These are phyloP conservation scores for Trifolium pratense DNA, from an alignment of 306 rosid genomes.

Conservation along the genomic window DNA sequence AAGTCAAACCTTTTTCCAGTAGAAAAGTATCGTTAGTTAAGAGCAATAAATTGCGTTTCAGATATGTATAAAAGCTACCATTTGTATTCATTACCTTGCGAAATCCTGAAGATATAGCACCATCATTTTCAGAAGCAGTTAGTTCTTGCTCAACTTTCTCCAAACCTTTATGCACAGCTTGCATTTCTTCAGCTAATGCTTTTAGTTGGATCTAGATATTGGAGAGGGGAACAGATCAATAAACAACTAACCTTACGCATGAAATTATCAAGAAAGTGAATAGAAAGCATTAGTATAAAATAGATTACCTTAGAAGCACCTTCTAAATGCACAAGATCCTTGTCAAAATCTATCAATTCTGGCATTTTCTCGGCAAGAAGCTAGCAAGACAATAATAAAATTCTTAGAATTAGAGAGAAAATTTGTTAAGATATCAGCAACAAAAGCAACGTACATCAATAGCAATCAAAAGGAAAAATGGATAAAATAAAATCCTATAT, in stretches of 20 bases:
- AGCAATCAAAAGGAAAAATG: constrained; percentile 21
- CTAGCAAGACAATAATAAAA: constrained; percentile 49
- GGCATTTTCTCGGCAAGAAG: constrained; percentile 95
- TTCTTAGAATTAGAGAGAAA: neutral
- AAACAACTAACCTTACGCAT: constrained; percentile 28
- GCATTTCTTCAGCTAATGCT: constrained; percentile 99
- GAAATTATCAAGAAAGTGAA: constrained; percentile 33
- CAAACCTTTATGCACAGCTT: constrained; percentile 97
- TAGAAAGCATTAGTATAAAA: constrained; percentile 33
- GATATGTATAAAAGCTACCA: constrained; percentile 19
- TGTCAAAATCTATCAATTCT: constrained; percentile 89
- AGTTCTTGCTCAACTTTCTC: constrained; percentile 99
- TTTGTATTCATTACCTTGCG: constrained; percentile 61
- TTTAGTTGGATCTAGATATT: constrained; percentile 85
- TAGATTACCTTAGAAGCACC: constrained; percentile 91
- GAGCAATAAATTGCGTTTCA: neutral
- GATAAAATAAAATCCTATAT: neutral
- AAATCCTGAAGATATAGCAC: constrained; percentile 81
- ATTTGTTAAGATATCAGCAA: constrained; percentile 31
- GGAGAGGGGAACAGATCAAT: constrained; percentile 29
- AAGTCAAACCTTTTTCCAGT: neutral
- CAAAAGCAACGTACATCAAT: constrained; percentile 23
- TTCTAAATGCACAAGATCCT: constrained; percentile 91
- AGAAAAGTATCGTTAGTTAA: neutral
- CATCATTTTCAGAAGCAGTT: constrained; percentile 83